Evolutionary conservation across 192 early-diverging fungal species (phyloP).

Genomic region (Martensiomyces pterosporus): DNA sequence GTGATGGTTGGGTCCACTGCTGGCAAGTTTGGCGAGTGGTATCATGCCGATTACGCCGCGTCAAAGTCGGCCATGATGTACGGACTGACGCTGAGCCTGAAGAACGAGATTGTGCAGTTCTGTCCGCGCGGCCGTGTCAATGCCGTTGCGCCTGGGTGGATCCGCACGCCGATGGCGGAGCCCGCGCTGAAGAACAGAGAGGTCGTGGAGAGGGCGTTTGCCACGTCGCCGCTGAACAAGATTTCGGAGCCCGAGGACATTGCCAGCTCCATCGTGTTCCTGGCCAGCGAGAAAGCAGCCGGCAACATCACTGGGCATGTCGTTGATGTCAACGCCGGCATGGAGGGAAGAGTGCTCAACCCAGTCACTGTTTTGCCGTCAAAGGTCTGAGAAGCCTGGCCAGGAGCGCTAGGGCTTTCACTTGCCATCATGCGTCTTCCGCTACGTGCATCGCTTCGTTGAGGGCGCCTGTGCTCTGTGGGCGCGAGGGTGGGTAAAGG

Average conservation of each 20-base stretch:
- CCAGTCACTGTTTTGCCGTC: constrained; percentile 4
- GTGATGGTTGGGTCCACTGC: constrained; percentile 50
- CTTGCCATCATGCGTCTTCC: no score
- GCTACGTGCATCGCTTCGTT: no score
- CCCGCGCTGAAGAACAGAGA: constrained; percentile 41
- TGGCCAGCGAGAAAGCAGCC: constrained; percentile 35
- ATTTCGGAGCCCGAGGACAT: constrained; percentile 56
- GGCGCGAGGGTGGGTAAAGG: no score
- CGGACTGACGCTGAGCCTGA: constrained; percentile 46
- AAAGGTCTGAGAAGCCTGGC: no score
- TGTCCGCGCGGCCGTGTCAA: constrained; percentile 55
- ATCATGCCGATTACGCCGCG: constrained; percentile 50
- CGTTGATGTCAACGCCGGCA: constrained; percentile 56
- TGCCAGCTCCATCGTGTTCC: constrained; percentile 52
- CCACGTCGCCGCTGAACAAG: constrained; percentile 55
- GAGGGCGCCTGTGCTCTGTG: no score
- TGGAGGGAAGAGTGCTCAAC: constrained; percentile 54
- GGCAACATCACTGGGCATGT: constrained; percentile 59
- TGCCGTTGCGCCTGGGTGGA: constrained; percentile 47
- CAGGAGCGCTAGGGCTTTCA: no score
- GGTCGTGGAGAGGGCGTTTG: constrained; percentile 53
- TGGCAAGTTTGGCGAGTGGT: constrained; percentile 58
- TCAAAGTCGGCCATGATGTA: constrained; percentile 55
- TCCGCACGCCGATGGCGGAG: constrained; percentile 59
- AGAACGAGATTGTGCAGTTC: constrained; percentile 57